Conservation (phyloP, 352 stramenopile genomes). For the Globisporangium iwayamae region DNA sequence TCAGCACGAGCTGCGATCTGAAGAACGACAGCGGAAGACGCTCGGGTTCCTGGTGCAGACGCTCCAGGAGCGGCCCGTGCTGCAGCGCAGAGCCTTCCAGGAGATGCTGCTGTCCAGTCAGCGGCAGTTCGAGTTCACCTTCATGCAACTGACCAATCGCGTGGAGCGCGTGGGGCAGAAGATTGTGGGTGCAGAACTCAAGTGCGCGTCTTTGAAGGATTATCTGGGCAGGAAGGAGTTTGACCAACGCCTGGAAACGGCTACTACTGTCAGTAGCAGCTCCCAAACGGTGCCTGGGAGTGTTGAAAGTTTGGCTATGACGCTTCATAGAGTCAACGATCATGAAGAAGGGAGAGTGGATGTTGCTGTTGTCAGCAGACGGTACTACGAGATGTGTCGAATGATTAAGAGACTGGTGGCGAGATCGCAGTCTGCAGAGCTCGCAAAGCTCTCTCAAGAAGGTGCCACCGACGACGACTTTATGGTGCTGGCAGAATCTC, state of each 20-base stretch:
- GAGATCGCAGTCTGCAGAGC: background rate
- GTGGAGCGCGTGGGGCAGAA: background rate
- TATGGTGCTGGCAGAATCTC: background rate
- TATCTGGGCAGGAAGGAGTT: background rate
- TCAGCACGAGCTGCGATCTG: constrained; percentile 13
- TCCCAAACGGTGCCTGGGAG: background rate
- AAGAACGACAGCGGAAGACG: constrained; percentile 20
- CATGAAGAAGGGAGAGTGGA: background rate
- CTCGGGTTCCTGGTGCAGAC: constrained; percentile 33
- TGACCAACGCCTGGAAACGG: background rate
- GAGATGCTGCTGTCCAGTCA: constrained; percentile 37
- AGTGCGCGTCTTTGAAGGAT: background rate
- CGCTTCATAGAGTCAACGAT: background rate
- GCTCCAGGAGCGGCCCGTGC: constrained; percentile 32
- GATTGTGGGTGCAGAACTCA: constrained; percentile 13
- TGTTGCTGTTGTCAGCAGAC: background rate
- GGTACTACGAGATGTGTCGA: background rate
- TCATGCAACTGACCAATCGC: constrained; percentile 22
- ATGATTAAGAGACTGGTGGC: constrained; percentile 3
- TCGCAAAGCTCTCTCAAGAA: background rate
- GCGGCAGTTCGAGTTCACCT: constrained; percentile 27
- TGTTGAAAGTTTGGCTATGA: background rate
- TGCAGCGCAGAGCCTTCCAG: constrained; percentile 36
- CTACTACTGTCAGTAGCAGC: background rate
- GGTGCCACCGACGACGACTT: background rate